These are phyloP conservation scores for Phytophthora idaei DNA, from an alignment of 352 stramenopile genomes.

Conservation along the genomic window DNA sequence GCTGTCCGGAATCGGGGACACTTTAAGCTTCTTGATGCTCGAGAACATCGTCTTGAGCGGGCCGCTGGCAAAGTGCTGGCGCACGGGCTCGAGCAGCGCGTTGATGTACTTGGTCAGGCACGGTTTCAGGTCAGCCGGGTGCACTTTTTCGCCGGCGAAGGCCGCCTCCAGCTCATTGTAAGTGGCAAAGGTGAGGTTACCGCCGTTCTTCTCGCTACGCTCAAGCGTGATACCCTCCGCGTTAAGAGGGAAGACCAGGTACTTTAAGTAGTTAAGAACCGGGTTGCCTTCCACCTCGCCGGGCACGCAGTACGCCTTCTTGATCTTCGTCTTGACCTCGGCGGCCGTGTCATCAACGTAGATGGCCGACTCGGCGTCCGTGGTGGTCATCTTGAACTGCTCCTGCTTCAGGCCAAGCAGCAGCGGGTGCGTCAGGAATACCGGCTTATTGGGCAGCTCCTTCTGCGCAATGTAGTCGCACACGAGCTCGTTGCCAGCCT, in stretches of 20 bases:
- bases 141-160: constrained; percentile 92
- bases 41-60: constrained; percentile 96
- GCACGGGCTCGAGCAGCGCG: constrained; percentile 94
- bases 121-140: constrained; percentile 97
- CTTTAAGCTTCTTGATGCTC: constrained; percentile 92
- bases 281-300: constrained; percentile 92
- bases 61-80: constrained; percentile 94
- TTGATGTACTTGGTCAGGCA: constrained; percentile 94
- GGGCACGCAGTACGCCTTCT: constrained; percentile 98
- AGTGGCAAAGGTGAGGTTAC: constrained; percentile 87
- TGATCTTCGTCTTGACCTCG: constrained; percentile 98
- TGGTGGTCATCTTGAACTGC: constrained; percentile 99
- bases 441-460: constrained; percentile 67
- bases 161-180: constrained; percentile 93
- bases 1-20: constrained; percentile 59
- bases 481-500: constrained; percentile 95
- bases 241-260: constrained; percentile 93
- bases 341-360: constrained; percentile 98
- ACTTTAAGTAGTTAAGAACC: constrained; percentile 96
- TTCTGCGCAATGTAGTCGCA: constrained; percentile 96
- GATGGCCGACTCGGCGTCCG: constrained; percentile 96
- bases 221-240: constrained; percentile 73
- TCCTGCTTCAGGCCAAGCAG: constrained; percentile 98
- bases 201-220: constrained; percentile 85
- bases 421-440: constrained; percentile 98